Percentiles rank a stretch among this genome's conserved stretches.
phyloP scores from a whole-genome alignment of 2,329 filamentous ascomycete genomes.

The Fusarium brevicatenulatum region DNA sequence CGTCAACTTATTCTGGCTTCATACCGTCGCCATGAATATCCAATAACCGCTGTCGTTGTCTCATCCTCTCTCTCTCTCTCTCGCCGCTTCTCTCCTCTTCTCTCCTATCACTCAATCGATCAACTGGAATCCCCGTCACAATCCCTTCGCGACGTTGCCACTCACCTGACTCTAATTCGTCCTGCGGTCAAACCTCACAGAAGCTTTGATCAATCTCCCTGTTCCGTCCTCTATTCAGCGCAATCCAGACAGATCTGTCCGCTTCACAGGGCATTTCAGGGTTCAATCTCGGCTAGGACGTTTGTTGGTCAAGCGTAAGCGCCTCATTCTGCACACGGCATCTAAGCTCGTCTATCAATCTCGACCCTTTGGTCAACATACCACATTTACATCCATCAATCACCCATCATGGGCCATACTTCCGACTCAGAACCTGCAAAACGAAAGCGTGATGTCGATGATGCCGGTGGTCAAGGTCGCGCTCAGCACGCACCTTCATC shows the following conservation, averaged over 20 bases:
- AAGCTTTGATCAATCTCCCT: constrained; percentile 10
- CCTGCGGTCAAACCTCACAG: constrained; percentile 21
- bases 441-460: constrained; percentile 60
- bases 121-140: constrained; percentile 19
- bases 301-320: constrained; percentile 13
- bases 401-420: constrained; percentile 54
- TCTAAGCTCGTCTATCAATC: not conserved
- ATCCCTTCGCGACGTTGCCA: constrained; percentile 28
- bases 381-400: constrained; percentile 4
- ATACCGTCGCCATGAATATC: constrained; percentile 35
- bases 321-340: not conserved
- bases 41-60: constrained; percentile 34
- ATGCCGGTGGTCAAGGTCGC: constrained; percentile 52
- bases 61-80: not conserved
- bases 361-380: constrained; percentile 10
- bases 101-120: not conserved
- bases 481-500: constrained; percentile 55
- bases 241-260: not conserved
- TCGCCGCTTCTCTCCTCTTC: not conserved
- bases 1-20: constrained; percentile 8
- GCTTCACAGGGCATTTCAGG: constrained; percentile 8
- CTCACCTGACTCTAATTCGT: constrained; percentile 32
- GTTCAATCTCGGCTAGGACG: constrained; percentile 16
- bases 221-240: not conserved
- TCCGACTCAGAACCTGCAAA: constrained; percentile 56